Evolutionary conservation across 208 protist species (phyloP).

Genomic region (Leishmania turanica): DNA sequence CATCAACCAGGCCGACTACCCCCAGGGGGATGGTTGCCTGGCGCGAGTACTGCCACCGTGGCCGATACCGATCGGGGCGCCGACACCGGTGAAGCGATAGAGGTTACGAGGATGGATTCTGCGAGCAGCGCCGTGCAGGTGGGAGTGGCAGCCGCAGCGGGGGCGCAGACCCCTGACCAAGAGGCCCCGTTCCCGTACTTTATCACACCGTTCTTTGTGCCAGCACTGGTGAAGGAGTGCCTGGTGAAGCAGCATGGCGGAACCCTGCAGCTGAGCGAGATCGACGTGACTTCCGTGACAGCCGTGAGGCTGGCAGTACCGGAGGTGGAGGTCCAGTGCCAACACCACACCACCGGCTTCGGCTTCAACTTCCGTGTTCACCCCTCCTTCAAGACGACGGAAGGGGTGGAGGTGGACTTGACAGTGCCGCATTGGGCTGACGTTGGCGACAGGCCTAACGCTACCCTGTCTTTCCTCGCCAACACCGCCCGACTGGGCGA

Average conservation of each 20-base stretch:
- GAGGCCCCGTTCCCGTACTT: conserved; percentile 33
- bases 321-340: conserved; percentile 32
- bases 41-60: not conserved
- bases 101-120: no score
- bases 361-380: conserved; percentile 35
- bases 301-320: conserved; percentile 30
- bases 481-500: conserved; percentile 36
- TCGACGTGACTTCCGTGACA: conserved; percentile 20
- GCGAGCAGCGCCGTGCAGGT: not conserved
- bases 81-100: not conserved
- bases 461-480: conserved; percentile 41
- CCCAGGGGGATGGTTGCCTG: conserved; percentile 7
- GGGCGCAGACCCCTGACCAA: not conserved
- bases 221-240: conserved; percentile 24
- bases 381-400: conserved; percentile 15
- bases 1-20: conserved; percentile 11
- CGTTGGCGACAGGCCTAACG: conserved; percentile 20
- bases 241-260: conserved; percentile 19
- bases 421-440: conserved; percentile 30
- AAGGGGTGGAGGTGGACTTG: conserved; percentile 18
- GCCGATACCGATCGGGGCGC: not conserved
- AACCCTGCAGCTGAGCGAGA: conserved; percentile 22
- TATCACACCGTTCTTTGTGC: conserved; percentile 21
- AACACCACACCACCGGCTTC: conserved; percentile 41
- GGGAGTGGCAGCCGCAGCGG: not conserved